These are phyloP conservation scores for Pestalotiopsis sp. DNA, from an alignment of 2,329 filamentous ascomycete species.

Conservation along the genomic window DNA sequence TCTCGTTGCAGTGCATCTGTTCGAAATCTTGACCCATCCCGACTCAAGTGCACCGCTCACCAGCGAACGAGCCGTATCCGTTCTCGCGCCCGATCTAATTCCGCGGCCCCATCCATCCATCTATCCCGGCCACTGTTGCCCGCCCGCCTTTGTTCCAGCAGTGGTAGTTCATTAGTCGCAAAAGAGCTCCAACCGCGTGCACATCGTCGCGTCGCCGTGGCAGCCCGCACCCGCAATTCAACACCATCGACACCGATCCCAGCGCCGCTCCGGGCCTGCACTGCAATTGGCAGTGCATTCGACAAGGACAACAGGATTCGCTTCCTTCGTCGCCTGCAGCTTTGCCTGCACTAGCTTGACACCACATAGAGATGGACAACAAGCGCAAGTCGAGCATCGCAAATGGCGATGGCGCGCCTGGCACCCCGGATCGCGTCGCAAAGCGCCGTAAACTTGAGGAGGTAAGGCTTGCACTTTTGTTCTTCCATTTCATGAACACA, in stretches of 20 bases:
- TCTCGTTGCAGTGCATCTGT: not conserved
- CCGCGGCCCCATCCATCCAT: not conserved
- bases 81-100: not conserved
- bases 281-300: slow-evolving; percentile 7
- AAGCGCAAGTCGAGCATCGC: slow-evolving; percentile 55
- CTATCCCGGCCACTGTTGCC: not conserved
- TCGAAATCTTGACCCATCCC: not conserved
- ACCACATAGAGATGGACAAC: slow-evolving; percentile 49
- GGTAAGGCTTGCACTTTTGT: slow-evolving; percentile 36
- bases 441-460: slow-evolving; percentile 59
- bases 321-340: slow-evolving; percentile 5
- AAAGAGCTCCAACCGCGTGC: slow-evolving; percentile 12
- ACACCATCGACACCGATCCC: slow-evolving; percentile 6
- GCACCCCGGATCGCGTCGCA: slow-evolving; percentile 54
- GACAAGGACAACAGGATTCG: slow-evolving; percentile 14
- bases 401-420: slow-evolving; percentile 44
- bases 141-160: not conserved
- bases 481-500: not conserved
- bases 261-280: not conserved
- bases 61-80: not conserved
- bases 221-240: slow-evolving; percentile 15
- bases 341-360: slow-evolving; percentile 15
- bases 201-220: slow-evolving; percentile 15
- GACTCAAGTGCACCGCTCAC: not conserved
- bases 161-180: slow-evolving; percentile 1